Evolutionary conservation across 1,139 yeast species (phyloP).

Genomic region (Pneumocystis jirovecii): DNA sequence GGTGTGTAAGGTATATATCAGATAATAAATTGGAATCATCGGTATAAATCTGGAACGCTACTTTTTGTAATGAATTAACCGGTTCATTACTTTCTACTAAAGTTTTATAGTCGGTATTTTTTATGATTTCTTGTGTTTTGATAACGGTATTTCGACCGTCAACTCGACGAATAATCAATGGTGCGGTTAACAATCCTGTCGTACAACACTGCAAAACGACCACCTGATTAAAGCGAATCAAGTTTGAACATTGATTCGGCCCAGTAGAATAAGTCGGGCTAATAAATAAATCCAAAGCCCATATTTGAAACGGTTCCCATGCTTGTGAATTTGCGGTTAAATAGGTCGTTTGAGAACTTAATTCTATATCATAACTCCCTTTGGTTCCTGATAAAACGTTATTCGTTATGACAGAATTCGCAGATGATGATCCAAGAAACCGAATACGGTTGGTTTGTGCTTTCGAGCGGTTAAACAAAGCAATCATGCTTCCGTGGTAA

Average conservation of each 20-base stretch:
- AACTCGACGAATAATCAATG: conserved; percentile 1
- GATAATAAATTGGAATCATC: neutral
- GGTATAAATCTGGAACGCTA: neutral
- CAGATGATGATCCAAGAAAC: neutral
- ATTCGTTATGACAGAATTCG: neutral
- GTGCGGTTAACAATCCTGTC: neutral
- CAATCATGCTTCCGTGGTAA: neutral
- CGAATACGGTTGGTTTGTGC: neutral
- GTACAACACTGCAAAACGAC: neutral
- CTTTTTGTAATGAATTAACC: neutral
- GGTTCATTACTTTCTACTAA: neutral
- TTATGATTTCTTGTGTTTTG: neutral
- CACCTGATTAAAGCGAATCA: neutral
- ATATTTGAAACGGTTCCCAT: neutral
- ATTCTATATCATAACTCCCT: neutral
- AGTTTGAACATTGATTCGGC: neutral
- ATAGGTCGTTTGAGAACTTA: neutral
- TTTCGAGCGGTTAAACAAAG: neutral
- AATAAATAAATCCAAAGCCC: neutral
- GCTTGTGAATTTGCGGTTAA: neutral
- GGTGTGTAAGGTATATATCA: neutral
- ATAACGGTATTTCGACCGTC: neutral
- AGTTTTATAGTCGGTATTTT: neutral
- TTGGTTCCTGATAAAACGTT: neutral
- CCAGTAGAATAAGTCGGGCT: neutral